Percentiles rank a stretch among this genome's conserved stretches.
Conservation (phyloP, 179 eudicot species). For the Silene vulgaris region DNA sequence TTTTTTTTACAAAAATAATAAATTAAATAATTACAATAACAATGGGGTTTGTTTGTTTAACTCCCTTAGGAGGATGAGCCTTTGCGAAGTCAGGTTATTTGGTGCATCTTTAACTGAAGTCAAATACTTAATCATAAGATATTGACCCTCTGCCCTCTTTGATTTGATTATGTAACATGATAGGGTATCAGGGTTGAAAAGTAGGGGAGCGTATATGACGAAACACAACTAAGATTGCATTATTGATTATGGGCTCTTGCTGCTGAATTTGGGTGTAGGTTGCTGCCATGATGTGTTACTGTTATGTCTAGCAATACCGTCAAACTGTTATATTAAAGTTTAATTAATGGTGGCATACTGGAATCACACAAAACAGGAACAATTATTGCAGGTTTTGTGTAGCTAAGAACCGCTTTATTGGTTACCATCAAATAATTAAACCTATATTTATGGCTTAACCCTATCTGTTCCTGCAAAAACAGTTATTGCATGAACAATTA, state of each 20-base stretch:
- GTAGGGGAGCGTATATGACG: too few species aligned
- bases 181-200: too few species aligned
- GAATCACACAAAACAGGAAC: not conserved
- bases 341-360: not conserved
- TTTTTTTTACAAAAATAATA: not conserved
- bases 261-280: too few species aligned
- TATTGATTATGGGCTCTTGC: too few species aligned
- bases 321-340: not conserved
- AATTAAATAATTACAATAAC: too few species aligned
- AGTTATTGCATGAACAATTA: not conserved
- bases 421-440: not conserved
- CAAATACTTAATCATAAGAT: too few species aligned
- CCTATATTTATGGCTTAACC: not conserved
- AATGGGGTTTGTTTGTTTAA: not conserved
- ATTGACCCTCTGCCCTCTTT: too few species aligned
- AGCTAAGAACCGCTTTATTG: not conserved
- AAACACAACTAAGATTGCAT: too few species aligned
- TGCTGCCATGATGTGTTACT: not conserved
- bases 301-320: not conserved
- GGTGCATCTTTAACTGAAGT: too few species aligned
- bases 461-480: not conserved
- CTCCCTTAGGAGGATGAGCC: not conserved
- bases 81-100: not conserved
- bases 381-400: not conserved
- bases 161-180: too few species aligned